Base-by-base conservation (phyloP, 441 rosid species). In the Pelargonium citronellum region DNA sequence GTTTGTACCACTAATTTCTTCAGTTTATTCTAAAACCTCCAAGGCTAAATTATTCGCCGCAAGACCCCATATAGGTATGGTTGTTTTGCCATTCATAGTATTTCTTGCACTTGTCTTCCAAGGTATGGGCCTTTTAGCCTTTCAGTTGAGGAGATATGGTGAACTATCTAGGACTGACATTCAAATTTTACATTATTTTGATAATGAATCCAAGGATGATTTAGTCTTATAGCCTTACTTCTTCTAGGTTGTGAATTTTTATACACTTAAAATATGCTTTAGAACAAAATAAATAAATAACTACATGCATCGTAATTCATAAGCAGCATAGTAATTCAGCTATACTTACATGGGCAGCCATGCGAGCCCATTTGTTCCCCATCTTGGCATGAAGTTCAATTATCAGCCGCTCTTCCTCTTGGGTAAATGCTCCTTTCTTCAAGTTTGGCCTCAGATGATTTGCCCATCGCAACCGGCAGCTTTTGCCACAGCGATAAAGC, bases 331-430 rank as follows among this genome's bases (percentile, higher is more conserved):
- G 24, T 24, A 69, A 70, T 61, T 60, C 68, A 73, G 65, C 47
- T 71, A 79, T 8, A 79, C 96, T 80, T 84, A 95, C 99, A 83
- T 91, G 90, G 66, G 96, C 97, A 78, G 99, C 97, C 93, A 95
- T 92, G 55, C 88, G 95, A 37, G 99, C 98, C 99, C 99, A 95
- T 83, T 95, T 95, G 84, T 95, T 95, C 71, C 99, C 99, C 91
- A 95, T 86, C 79, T 89, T 86, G 69, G 92, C 87, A 75, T 92
- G 99, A 77, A 95, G 91, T 73, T 92, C 90, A 74, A 91, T 83
- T 66, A 95, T 95, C 73, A 85, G 84, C 69, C 81, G 90, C 70
- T 95, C 98, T 79, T 95, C 99, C 64, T 91, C 94, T 46, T 73
- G 90, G 70, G 97, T 89, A 84, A 95, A 95, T 16, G 98, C 87